phyloP scores from a whole-genome alignment of 371 early-diverging fungal genomes.

The Syncephalastrum monosporum region DNA sequence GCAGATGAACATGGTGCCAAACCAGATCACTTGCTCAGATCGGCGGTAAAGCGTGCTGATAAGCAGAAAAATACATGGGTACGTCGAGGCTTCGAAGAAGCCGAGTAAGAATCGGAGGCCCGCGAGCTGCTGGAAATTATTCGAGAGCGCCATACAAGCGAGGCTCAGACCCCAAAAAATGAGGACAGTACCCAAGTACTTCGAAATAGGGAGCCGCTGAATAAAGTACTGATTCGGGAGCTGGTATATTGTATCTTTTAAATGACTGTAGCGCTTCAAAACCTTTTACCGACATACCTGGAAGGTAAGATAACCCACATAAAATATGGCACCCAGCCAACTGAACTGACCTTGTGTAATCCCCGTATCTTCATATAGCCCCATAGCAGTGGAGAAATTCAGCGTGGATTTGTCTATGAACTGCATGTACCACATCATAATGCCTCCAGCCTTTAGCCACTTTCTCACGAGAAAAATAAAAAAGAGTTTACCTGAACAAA shows the following conservation, averaged over 20 bases:
- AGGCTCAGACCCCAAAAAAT: slow-evolving; percentile 27
- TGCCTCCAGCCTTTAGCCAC: background rate
- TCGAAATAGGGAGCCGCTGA: slow-evolving; percentile 30
- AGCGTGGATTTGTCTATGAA: slow-evolving; percentile 38
- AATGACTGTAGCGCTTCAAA: background rate
- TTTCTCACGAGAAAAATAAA: background rate
- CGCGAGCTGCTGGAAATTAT: slow-evolving; percentile 31
- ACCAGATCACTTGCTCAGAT: slow-evolving; percentile 30
- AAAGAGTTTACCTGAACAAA: slow-evolving; percentile 17
- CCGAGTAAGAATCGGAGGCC: slow-evolving; percentile 34
- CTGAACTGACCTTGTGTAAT: slow-evolving; percentile 20
- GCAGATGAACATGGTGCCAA: slow-evolving; percentile 31
- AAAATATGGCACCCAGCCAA: slow-evolving; percentile 35
- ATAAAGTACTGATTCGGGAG: slow-evolving; percentile 37
- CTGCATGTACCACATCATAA: slow-evolving; percentile 1
- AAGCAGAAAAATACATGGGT: slow-evolving; percentile 34
- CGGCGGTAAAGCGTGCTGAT: slow-evolving; percentile 34
- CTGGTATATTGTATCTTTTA: background rate
- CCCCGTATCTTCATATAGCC: slow-evolving; percentile 28
- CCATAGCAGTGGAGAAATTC: slow-evolving; percentile 29
- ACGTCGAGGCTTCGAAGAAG: slow-evolving; percentile 33
- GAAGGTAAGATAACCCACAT: slow-evolving; percentile 32
- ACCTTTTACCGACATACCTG: slow-evolving; percentile 15
- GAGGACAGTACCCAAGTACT: slow-evolving; percentile 26
- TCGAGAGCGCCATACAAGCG: slow-evolving; percentile 17